Evolutionary conservation across 208 protist genomes (phyloP).

Genomic region (Wallacemonas sp.): DNA sequence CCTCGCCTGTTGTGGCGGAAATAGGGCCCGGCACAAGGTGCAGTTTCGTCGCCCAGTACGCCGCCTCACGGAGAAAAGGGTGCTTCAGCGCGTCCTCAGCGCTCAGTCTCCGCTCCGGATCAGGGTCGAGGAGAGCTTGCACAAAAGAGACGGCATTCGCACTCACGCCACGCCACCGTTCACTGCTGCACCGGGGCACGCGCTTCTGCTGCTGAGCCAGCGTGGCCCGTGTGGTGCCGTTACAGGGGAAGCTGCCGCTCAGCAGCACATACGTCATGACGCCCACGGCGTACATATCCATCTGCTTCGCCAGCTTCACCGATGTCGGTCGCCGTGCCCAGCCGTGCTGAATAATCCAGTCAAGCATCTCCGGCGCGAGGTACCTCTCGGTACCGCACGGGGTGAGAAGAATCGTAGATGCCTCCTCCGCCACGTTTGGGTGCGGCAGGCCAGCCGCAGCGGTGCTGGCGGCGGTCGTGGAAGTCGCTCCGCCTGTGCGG

Average conservation of each 20-base stretch:
- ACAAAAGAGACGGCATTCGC: slow-evolving; percentile 63
- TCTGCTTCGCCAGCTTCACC: slow-evolving; percentile 43
- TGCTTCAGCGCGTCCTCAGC: slow-evolving; percentile 60
- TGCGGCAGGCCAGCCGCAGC: not conserved
- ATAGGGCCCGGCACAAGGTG: slow-evolving; percentile 46
- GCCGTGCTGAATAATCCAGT: slow-evolving; percentile 54
- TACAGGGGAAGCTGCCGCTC: slow-evolving; percentile 84
- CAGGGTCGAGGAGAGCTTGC: slow-evolving; percentile 60
- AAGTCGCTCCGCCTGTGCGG: not conserved
- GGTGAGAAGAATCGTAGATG: slow-evolving; percentile 47
- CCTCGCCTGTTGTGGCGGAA: not conserved
- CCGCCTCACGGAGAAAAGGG: slow-evolving; percentile 56
- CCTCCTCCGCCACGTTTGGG: slow-evolving; percentile 19
- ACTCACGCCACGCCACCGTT: slow-evolving; percentile 61
- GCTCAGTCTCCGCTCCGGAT: slow-evolving; percentile 49
- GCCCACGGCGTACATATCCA: slow-evolving; percentile 79
- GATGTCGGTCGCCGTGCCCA: slow-evolving; percentile 46
- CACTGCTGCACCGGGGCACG: slow-evolving; percentile 64
- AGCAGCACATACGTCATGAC: slow-evolving; percentile 83
- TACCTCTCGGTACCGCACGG: slow-evolving; percentile 83
- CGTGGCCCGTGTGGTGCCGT: slow-evolving; percentile 56
- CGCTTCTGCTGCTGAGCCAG: slow-evolving; percentile 67
- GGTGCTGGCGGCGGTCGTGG: not conserved
- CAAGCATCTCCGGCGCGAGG: slow-evolving; percentile 75
- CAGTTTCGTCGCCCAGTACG: slow-evolving; percentile 46